Evolutionary conservation across 208 protist species (phyloP), one percentile per base, ranked within the genome.

Genomic region (Crithidia thermophila): DNA sequence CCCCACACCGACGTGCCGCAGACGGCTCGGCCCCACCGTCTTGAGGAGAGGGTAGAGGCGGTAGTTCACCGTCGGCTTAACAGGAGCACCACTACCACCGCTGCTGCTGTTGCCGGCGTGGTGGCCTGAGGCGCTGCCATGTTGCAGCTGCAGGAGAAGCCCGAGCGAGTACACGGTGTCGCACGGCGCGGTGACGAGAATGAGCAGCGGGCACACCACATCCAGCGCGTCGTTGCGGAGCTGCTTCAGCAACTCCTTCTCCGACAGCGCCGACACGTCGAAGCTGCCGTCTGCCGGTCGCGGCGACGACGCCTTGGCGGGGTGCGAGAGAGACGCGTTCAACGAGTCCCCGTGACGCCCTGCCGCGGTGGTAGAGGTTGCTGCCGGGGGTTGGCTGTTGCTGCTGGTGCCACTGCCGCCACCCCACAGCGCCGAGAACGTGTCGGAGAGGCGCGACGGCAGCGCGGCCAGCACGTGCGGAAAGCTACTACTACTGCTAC

Each of bases 1-100:
- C 13, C 84, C 84, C 7, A 73, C 71, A 4, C 74, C 77, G 33
- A 82, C 63, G 34, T 90, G 84, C 1, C 84, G 76, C 46, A 86
- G 60, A 7, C 84, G 69, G 58, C 80, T 86, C 21, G 75, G 71
- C 1, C 75, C 69, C 8, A 62, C 53, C 16, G 80, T 64, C 37
- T 74, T 75, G 18, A 84, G 39, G 53, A 90, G 72, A 0, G 71
- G 71, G n/a, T 79, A 67, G 20, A 90, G 49, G 8, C 53, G 62
- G 49, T 84, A 84, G 36, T 51, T 70, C 9, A 69, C 58, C 20
- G 31, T 53, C 20, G 58, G 31, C n/a, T n/a, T 53, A n/a, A 39
- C 39, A 11, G 40, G 49, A 14, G 27, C 31, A 18, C 28, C 53
- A 33, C 23, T 27, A 27, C 20, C 40, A 9, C 27, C 33, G 39